phyloP scores from a whole-genome alignment of 345 rosid species.

The Brassica napus region Da-Ae NC_063451.1:46859501-46860000 shows the following conservation, averaged over 20 bases:
- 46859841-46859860: neutral
- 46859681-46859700: conserved; percentile 13
- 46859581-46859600: neutral
- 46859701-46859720: conserved; percentile 11
- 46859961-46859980: neutral
- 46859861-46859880: neutral
- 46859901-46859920: neutral
- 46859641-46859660: conserved; percentile 24
- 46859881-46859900: neutral
- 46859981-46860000: neutral
- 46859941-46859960: neutral
- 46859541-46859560: conserved; percentile 27
- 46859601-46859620: conserved; percentile 4
- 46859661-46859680: conserved; percentile 32
- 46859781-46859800: conserved; percentile 10
- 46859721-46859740: conserved; percentile 25
- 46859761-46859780: neutral
- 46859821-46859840: conserved; percentile 14
- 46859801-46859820: neutral
- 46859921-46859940: neutral
- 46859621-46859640: conserved; percentile 7
- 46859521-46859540: conserved; percentile 7
- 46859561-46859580: neutral
- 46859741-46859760: conserved; percentile 13
- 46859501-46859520: conserved; percentile 3